Conservation (phyloP, 2,329 filamentous ascomycete genomes). For the Fusarium paranaense region DNA sequence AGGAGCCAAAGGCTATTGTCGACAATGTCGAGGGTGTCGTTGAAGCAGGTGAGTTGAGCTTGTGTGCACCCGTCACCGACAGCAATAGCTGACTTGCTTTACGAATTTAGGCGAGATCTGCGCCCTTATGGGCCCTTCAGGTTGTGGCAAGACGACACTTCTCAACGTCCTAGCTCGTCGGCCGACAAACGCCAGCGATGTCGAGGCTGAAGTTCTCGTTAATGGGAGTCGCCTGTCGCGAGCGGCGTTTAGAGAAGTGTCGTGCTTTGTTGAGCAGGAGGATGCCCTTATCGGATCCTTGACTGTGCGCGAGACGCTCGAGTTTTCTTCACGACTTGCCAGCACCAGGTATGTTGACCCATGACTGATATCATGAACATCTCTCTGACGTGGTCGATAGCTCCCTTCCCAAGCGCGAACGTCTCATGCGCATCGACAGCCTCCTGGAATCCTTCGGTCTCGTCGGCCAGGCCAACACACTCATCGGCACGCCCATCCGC, state of each 20-base stretch:
- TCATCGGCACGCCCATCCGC: slow-evolving; percentile 84
- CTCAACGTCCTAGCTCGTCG: slow-evolving; percentile 80
- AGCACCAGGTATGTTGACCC: slow-evolving; percentile 60
- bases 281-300: slow-evolving; percentile 85
- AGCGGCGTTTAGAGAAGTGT: slow-evolving; percentile 71
- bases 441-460: slow-evolving; percentile 81
- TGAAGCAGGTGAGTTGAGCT: slow-evolving; percentile 60
- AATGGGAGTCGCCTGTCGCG: slow-evolving; percentile 70
- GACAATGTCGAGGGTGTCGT: slow-evolving; percentile 72
- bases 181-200: slow-evolving; percentile 56
- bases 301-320: slow-evolving; percentile 82
- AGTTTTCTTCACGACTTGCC: slow-evolving; percentile 79
- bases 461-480: slow-evolving; percentile 72
- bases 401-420: slow-evolving; percentile 62
- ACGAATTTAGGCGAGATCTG: slow-evolving; percentile 70
- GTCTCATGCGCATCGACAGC: slow-evolving; percentile 71
- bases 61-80: not conserved
- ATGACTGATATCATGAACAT: not conserved
- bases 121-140: slow-evolving; percentile 83
- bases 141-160: slow-evolving; percentile 84
- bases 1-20: slow-evolving; percentile 72
- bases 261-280: slow-evolving; percentile 87
- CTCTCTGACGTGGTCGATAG: slow-evolving; percentile 32
- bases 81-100: not conserved
- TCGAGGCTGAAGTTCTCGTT: slow-evolving; percentile 59